A percentile compares a stretch with the other conserved stretches of the same genome.
These are phyloP conservation scores for Talaromyces sp. DNA, from an alignment of 2,329 filamentous ascomycete genomes.

Conservation along the genomic window DNA sequence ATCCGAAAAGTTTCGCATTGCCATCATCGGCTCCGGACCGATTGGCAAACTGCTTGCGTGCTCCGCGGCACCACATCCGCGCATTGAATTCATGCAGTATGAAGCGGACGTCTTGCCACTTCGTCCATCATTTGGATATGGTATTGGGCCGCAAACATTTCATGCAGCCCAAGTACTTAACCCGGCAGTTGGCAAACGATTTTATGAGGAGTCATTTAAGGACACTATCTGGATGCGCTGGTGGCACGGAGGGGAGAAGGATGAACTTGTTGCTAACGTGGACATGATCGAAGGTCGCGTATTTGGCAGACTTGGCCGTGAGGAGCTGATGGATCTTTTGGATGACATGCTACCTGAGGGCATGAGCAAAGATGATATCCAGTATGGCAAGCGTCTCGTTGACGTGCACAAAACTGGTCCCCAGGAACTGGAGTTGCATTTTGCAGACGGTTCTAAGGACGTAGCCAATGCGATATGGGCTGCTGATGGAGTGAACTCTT, in stretches of 20 bases:
- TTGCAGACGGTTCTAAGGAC: slow-evolving; percentile 12
- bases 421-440: slow-evolving; percentile 9
- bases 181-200: background rate
- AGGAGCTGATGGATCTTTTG: slow-evolving; percentile 14
- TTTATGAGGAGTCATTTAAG: slow-evolving; percentile 6
- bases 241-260: slow-evolving; percentile 15
- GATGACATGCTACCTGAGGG: slow-evolving; percentile 7
- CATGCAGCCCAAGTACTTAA: slow-evolving; percentile 7
- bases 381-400: slow-evolving; percentile 13
- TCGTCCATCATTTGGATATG: slow-evolving; percentile 15
- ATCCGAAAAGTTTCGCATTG: slow-evolving; percentile 11
- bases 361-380: slow-evolving; percentile 6
- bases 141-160: slow-evolving; percentile 11
- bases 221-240: slow-evolving; percentile 13
- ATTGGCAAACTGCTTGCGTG: slow-evolving; percentile 15
- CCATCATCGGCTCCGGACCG: slow-evolving; percentile 9
- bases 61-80: slow-evolving; percentile 9
- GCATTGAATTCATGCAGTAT: slow-evolving; percentile 12
- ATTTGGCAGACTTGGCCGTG: slow-evolving; percentile 10
- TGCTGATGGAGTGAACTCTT: slow-evolving; percentile 13
- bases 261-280: slow-evolving; percentile 6
- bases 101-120: slow-evolving; percentile 8
- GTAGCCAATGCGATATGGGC: slow-evolving; percentile 14
- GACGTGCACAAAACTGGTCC: slow-evolving; percentile 6
- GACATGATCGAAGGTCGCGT: background rate